Percentiles rank a stretch among this genome's conserved stretches.
phyloP scores from a whole-genome alignment of 164 flowering plant genomes.

The Liquidambar formosana region DNA sequence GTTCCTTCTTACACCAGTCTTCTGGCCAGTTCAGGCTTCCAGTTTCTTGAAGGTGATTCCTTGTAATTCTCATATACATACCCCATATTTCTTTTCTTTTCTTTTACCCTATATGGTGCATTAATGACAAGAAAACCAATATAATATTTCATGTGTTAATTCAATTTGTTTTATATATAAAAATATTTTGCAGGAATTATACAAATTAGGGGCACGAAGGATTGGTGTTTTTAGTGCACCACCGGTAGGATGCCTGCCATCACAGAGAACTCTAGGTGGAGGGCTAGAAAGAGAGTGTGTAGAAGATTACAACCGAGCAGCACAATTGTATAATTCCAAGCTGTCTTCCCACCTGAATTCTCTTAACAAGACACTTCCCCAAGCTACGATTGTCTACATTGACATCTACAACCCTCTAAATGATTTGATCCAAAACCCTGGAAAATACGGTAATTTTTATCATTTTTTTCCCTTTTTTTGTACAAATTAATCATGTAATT shows the following conservation, averaged over 20 bases:
- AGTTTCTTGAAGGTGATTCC: conserved; percentile 49
- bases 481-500: too few relatives aligned
- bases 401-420: conserved; percentile 29
- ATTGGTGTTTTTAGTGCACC: conserved; percentile 19
- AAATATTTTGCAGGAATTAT: too few relatives aligned
- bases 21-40: conserved; percentile 41
- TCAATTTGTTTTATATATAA: too few relatives aligned
- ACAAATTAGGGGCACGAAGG: conserved; percentile 26
- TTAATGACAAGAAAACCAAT: too few relatives aligned
- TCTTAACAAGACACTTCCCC: conserved; percentile 12
- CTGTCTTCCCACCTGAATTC: conserved; percentile 2
- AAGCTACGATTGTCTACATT: conserved; percentile 17
- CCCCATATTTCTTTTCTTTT: too few relatives aligned
- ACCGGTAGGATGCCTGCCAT: too few relatives aligned
- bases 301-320: conserved; percentile 16
- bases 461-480: too few relatives aligned
- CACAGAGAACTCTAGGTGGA: conserved; percentile 23
- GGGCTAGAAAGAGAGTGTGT: conserved; percentile 17
- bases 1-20: conserved; percentile 50
- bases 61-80: too few relatives aligned
- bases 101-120: too few relatives aligned
- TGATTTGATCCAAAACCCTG: conserved; percentile 27
- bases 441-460: conserved; percentile 32
- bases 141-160: too few relatives aligned
- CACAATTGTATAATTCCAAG: conserved; percentile 25